Conservation (phyloP, 129 eudicot species). For the Flaveria bidentis region DNA sequence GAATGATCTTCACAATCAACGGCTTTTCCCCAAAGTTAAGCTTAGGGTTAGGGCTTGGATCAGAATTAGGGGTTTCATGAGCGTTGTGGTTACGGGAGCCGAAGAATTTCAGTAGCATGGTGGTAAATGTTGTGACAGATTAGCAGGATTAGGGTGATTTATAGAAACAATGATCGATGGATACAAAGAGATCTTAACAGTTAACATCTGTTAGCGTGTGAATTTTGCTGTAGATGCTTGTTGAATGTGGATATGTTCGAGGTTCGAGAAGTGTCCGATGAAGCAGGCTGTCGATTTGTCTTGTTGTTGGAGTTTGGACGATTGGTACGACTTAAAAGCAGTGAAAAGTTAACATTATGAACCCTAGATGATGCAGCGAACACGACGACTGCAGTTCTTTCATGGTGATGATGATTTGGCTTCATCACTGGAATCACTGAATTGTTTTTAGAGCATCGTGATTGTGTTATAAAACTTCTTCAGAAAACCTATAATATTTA, state of each 20-base stretch:
- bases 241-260: conserved; percentile 33
- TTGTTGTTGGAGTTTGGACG: conserved; percentile 16
- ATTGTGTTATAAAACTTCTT: too few relatives aligned
- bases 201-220: not conserved
- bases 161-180: conserved; percentile 33
- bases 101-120: conserved; percentile 55
- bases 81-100: conserved; percentile 13
- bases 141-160: conserved; percentile 12
- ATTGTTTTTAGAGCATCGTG: too few relatives aligned
- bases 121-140: not conserved
- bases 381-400: too few relatives aligned
- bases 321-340: not conserved
- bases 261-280: conserved; percentile 30
- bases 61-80: conserved; percentile 16
- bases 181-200: conserved; percentile 17
- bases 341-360: not conserved
- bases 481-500: too few relatives aligned
- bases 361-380: too few relatives aligned
- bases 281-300: conserved; percentile 45
- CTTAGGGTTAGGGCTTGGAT: too few relatives aligned
- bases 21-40: conserved; percentile 16
- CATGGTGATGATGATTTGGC: too few relatives aligned
- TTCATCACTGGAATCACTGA: too few relatives aligned
- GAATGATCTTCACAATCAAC: conserved; percentile 59
- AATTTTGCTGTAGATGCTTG: conserved; percentile 14